Conservation (phyloP, 805 yeast species). For the Zygoascus tannicola region DNA sequence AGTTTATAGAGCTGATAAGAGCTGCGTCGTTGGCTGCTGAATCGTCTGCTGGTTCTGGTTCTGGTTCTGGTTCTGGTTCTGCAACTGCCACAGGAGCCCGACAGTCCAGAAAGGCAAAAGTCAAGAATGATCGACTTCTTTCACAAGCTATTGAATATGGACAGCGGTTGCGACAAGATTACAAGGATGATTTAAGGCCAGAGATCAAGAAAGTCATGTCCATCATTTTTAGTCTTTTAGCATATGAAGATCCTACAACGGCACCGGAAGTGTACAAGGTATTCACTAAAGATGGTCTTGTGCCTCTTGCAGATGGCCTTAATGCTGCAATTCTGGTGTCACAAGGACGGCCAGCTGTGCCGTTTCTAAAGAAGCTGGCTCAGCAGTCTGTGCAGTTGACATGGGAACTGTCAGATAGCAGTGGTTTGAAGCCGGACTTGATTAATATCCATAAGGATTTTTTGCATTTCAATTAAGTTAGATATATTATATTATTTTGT, state of each 20-base stretch:
- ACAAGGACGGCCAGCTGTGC: constrained; percentile 35
- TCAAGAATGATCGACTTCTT: constrained; percentile 15
- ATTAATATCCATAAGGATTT: constrained; percentile 41
- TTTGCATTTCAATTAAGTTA: constrained; percentile 36
- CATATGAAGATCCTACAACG: constrained; percentile 42
- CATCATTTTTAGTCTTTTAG: constrained; percentile 42
- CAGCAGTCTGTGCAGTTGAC: constrained; percentile 34
- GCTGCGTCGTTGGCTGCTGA: constrained; percentile 3
- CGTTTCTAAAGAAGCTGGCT: constrained; percentile 37
- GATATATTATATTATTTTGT: constrained; percentile 38
- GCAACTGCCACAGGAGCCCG: background rate
- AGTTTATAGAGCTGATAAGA: constrained; percentile 35
- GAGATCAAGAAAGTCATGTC: constrained; percentile 33
- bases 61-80: too few relatives aligned
- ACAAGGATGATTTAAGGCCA: constrained; percentile 23
- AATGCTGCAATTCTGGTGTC: constrained; percentile 36
- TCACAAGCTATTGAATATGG: constrained; percentile 35
- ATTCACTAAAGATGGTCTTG: constrained; percentile 31
- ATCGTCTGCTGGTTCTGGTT: background rate
- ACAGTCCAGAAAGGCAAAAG: background rate
- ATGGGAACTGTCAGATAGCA: constrained; percentile 26
- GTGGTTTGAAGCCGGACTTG: constrained; percentile 29
- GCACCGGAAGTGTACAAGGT: constrained; percentile 29
- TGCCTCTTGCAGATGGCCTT: constrained; percentile 34
- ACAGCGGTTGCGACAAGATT: constrained; percentile 29